Evolutionary conservation across 345 rosid genomes (phyloP).

Genomic region (Eucalyptus erythrocorys): DNA sequence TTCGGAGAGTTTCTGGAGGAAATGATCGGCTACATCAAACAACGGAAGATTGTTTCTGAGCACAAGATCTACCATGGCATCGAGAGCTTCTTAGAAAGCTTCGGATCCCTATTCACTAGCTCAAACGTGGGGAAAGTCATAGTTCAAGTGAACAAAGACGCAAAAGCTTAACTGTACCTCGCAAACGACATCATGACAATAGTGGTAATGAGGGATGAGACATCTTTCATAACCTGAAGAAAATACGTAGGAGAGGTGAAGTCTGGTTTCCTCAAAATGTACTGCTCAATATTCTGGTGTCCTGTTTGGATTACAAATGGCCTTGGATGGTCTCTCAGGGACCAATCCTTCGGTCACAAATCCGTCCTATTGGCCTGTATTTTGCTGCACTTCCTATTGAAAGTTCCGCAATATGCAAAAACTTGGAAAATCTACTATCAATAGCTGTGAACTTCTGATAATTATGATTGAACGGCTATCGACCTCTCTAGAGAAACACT

Average conservation of each 20-base stretch:
- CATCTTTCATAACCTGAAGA: neutral
- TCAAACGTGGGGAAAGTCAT: conserved; percentile 27
- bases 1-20: conserved; percentile 14
- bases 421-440: neutral
- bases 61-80: conserved; percentile 14
- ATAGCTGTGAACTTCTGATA: neutral
- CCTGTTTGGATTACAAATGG: neutral
- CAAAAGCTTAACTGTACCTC: neutral
- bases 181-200: neutral
- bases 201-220: neutral
- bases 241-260: neutral
- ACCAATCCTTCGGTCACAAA: neutral
- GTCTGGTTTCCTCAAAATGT: neutral
- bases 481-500: neutral
- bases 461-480: neutral
- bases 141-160: conserved; percentile 6
- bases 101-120: conserved; percentile 29
- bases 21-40: conserved; percentile 10
- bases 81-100: conserved; percentile 24
- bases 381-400: neutral
- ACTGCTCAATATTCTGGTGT: neutral
- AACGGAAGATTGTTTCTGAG: conserved; percentile 18
- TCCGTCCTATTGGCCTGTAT: neutral
- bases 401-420: neutral
- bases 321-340: neutral